Evolutionary conservation across 1,139 yeast species (phyloP), one percentile per base, ranked within the genome.

Genomic region (Kodamaea arcana): DNA sequence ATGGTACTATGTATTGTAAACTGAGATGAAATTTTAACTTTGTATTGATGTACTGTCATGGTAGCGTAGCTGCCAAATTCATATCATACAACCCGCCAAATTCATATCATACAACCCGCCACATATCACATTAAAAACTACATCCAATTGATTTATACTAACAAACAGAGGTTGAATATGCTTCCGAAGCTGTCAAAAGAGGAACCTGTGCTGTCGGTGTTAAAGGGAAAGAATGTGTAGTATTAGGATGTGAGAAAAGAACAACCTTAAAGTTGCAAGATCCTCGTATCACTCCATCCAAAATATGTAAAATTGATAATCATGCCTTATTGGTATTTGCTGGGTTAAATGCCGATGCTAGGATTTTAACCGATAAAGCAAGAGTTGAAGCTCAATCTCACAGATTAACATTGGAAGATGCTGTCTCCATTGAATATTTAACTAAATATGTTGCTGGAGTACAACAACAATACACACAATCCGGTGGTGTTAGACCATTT

Each of bases 151-250:
- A n/a, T n/a, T n/a, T n/a, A 18, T 18, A 18, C 22, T 18, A 18
- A 18, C 22, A 18, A 18, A 18, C 22, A 76, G 82, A 92, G 74
- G 98, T 94, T 30, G 98, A 92, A 65, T 92, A 92, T 54, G 99
- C 98, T 20, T 75, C 85, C 27, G 99, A 92, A 62, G 99, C 99
- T 1, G 99, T 92, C 35, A 92, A 92, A 60, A 78, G 97, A 64
- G 99, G 98, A 43, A 92, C 98, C 2, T 87, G 96, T 57, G 96
- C 97, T 4, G 96, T 92, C 28, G 98, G 97, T 30, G 92, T 92
- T 42, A 90, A 90, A 57, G 98, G 98, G 36, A 74, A 76, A 48
- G 83, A 81, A 43, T 78, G 82, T 41, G 97, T 92, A 12, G 96
- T 92, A 12, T 73, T 92, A 33, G 99, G 97, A 22, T 92, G 97